Conservation (phyloP, 1,139 yeast species). For the Citeromyces hawaiiensis region DNA sequence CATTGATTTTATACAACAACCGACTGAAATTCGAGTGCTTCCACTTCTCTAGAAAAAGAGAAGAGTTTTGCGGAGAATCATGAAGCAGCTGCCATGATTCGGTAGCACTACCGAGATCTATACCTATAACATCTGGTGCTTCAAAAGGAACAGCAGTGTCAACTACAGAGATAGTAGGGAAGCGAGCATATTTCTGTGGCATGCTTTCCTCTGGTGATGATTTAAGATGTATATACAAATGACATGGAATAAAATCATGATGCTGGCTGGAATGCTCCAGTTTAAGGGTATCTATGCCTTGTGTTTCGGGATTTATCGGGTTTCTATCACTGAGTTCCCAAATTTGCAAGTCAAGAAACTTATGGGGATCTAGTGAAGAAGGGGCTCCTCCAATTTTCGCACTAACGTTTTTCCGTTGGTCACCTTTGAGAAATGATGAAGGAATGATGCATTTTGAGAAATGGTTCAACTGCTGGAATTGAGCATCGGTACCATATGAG, state of each 20-base stretch:
- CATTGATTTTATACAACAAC: conserved; percentile 12
- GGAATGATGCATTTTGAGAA: neutral
- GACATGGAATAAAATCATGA: neutral
- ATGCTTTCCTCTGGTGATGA: neutral
- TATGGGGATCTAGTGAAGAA: neutral
- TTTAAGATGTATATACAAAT: neutral
- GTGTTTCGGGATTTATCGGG: neutral
- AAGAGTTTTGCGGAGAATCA: conserved; percentile 12
- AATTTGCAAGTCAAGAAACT: neutral
- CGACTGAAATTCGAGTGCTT: conserved; percentile 13
- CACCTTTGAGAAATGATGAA: neutral
- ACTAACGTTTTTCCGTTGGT: neutral
- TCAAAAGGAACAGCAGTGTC: neutral
- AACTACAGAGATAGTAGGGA: neutral
- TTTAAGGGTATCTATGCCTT: neutral
- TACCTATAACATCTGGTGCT: conserved; percentile 5
- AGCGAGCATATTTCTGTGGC: neutral
- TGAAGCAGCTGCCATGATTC: conserved; percentile 13
- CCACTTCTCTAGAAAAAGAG: conserved; percentile 12
- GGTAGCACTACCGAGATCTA: conserved; percentile 12
- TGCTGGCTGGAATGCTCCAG: neutral
- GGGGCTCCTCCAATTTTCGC: neutral
- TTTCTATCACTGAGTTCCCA: neutral
- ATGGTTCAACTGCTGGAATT: neutral
- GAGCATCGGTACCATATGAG: neutral